Conservation (phyloP, 306 rosid genomes). For the Dalbergia oliveri region DNA sequence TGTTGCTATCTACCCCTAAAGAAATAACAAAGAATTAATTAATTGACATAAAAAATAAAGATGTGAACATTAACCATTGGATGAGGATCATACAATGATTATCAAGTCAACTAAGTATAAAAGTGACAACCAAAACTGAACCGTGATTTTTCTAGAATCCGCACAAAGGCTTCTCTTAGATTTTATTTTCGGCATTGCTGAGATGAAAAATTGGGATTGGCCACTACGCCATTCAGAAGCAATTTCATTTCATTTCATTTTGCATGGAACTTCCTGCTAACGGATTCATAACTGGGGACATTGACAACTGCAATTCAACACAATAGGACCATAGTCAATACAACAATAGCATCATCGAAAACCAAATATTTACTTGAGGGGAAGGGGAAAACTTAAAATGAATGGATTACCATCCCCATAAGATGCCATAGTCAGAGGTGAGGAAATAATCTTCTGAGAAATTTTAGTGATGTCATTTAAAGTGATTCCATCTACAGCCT, state of each 20-base stretch:
- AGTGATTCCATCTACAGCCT: slow-evolving; percentile 70
- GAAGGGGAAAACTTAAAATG: background rate
- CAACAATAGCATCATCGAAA: background rate
- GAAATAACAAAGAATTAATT: background rate
- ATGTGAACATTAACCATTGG: background rate
- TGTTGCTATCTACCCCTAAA: background rate
- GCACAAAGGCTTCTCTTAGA: background rate
- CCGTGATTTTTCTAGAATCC: background rate
- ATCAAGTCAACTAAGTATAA: background rate
- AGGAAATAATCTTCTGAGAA: slow-evolving; percentile 71
- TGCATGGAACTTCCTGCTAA: slow-evolving; percentile 62
- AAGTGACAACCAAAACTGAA: background rate
- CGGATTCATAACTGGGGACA: slow-evolving; percentile 78
- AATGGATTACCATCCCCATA: slow-evolving; percentile 72
- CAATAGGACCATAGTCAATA: background rate
- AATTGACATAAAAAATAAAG: background rate
- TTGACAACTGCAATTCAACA: slow-evolving; percentile 62
- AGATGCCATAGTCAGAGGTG: slow-evolving; percentile 88
- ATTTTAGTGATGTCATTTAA: slow-evolving; percentile 65
- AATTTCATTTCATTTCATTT: slow-evolving; percentile 66
- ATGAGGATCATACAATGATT: background rate
- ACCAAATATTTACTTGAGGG: background rate
- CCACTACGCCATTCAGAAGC: background rate
- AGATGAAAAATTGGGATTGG: background rate
- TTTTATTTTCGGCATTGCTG: slow-evolving; percentile 36